These are phyloP conservation scores for Ascochyta fabae DNA, from an alignment of 2,329 filamentous ascomycete species.

Conservation along the genomic window DNA sequence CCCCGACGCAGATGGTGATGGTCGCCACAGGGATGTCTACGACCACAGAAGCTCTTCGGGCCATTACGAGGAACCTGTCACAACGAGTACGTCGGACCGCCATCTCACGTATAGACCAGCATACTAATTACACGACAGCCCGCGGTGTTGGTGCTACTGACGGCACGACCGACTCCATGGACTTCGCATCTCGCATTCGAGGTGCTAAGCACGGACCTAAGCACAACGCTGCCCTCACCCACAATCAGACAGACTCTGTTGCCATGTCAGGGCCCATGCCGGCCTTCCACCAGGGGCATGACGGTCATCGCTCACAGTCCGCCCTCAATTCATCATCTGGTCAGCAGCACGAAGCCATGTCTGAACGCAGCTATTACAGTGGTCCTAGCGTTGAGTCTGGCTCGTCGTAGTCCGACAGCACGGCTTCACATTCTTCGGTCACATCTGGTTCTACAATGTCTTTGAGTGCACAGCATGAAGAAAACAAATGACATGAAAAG, in stretches of 20 bases:
- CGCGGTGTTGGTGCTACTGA: conserved; percentile 35
- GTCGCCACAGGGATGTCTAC: conserved; percentile 40
- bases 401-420: conserved; percentile 35
- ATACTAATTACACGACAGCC: conserved; percentile 28
- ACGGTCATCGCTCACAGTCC: conserved; percentile 35
- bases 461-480: conserved; percentile 25
- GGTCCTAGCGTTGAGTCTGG: conserved; percentile 38
- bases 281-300: conserved; percentile 30
- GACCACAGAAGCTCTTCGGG: conserved; percentile 27
- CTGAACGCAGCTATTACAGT: conserved; percentile 34
- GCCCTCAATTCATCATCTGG: conserved; percentile 13
- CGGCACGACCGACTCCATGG: conserved; percentile 31
- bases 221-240: conserved; percentile 6
- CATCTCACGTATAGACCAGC: neutral
- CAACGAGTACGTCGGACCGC: conserved; percentile 16
- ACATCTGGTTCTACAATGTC: neutral
- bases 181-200: conserved; percentile 22
- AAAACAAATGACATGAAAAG: conserved; percentile 34
- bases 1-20: conserved; percentile 56
- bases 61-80: conserved; percentile 6
- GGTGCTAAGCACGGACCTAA: conserved; percentile 8
- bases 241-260: neutral
- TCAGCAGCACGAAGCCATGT: conserved; percentile 27
- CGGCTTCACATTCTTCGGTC: conserved; percentile 10
- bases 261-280: conserved; percentile 17